These are phyloP conservation scores for Pyrenochaeta sp. DNA, from an alignment of 2,329 filamentous ascomycete genomes.

Conservation along the genomic window DNA sequence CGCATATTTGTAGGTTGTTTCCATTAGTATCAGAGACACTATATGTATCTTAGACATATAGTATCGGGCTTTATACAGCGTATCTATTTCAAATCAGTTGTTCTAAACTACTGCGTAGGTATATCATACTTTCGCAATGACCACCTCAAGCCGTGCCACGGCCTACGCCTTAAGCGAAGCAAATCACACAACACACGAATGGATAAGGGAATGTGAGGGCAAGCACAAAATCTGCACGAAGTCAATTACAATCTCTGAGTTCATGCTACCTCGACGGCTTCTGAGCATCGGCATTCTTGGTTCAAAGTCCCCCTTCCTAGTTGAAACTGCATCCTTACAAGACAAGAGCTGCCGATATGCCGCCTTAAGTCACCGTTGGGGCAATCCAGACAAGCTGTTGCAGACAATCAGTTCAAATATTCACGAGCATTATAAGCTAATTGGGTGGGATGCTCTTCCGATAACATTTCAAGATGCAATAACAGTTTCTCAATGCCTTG, in stretches of 20 bases:
- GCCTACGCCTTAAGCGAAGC: no score
- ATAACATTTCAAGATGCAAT: slow-evolving; percentile 7
- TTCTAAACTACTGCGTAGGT: no score
- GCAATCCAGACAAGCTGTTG: not conserved
- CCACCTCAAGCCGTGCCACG: no score
- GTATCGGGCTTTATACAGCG: no score
- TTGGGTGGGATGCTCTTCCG: not conserved
- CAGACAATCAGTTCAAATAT: not conserved
- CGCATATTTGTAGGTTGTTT: no score
- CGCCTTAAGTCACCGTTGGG: slow-evolving; percentile 11
- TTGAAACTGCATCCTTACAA: not conserved
- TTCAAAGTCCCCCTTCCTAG: not conserved
- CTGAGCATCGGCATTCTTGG: slow-evolving; percentile 2
- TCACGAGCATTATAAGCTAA: not conserved
- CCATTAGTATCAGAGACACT: no score
- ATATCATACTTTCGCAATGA: no score
- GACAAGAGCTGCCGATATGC: slow-evolving; percentile 1
- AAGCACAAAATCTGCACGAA: not conserved
- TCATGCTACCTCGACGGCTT: slow-evolving; percentile 6
- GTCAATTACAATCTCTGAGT: not conserved
- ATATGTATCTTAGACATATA: no score
- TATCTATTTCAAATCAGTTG: no score
- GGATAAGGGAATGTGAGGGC: not conserved
- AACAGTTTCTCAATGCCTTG: not conserved
- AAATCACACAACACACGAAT: not conserved